Evolutionary conservation across 2,329 filamentous ascomycete genomes (phyloP), one percentile per base, ranked within the genome.

Genomic region (Aplosporella prunicola): DNA sequence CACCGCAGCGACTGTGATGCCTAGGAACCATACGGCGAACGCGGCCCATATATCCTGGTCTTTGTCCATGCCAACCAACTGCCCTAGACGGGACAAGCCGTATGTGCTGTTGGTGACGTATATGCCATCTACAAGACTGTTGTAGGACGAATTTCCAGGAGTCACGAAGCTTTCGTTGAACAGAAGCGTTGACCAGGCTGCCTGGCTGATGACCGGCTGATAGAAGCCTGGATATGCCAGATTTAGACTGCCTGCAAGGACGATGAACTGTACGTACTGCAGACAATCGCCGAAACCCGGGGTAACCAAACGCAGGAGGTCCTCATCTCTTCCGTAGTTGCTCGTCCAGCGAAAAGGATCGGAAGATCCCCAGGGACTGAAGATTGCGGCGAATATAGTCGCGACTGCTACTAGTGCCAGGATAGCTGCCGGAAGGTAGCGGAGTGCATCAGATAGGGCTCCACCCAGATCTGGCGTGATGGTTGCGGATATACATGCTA

Each of bases 281-380:
- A 98, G 69, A 53, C 91, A 98, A 56, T 98, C 91, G 5, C 86
- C 87, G 56, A 98, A 96, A 1, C 91, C 91, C 5, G 91, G 91
- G 0, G 91, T 98, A 22, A 98, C 86, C 32, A 98, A 69, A 39
- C 91, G 79, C 37, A 98, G 69, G 47, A 95, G 68, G 62, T 98
- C 91, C 43, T 85, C 83, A 50, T 98, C 91, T 48, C 89, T 78
- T 23, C 91, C 91, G 56, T 93, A 96, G 56, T 98, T 98, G 53
- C 86, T 93, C n/a, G 86, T 87, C 87, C 89, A 98, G 47, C 84
- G 80, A 57, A 96, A 96, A 14, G 89, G 71, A 55, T 98, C 83
- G 6, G 77, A 77, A 2, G 86, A 84, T 14, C 91, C 91, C 89
- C 91, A 98, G 0, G 91, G 91, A 53, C 88, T 95, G 55, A 78